Percentiles rank a stretch among this genome's conserved stretches.
These are phyloP conservation scores for Mangifera indica DNA, from an alignment of 345 rosid genomes.

Conservation along the genomic window DNA sequence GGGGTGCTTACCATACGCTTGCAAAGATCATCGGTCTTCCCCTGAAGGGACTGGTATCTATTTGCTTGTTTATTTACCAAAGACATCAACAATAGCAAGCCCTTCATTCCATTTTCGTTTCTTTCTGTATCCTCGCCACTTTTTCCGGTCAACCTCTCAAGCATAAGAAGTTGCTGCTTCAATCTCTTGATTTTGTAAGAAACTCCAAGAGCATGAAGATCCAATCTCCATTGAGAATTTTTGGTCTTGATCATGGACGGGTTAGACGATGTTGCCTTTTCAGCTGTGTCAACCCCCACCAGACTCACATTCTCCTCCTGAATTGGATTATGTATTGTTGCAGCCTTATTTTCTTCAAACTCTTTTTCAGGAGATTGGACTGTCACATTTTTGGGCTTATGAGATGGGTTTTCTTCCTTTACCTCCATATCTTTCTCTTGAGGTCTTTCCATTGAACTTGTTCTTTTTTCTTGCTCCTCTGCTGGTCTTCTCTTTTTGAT, in stretches of 20 bases:
- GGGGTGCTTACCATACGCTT: slow-evolving; percentile 66
- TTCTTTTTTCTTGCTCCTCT: slow-evolving; percentile 38
- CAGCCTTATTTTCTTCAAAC: slow-evolving; percentile 46
- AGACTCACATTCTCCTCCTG: slow-evolving; percentile 36
- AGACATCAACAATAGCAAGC: slow-evolving; percentile 50
- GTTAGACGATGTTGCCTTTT: slow-evolving; percentile 28
- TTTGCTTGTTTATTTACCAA: slow-evolving; percentile 72
- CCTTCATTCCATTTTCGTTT: slow-evolving; percentile 38
- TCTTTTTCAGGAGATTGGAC: slow-evolving; percentile 62
- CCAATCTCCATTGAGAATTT: slow-evolving; percentile 68
- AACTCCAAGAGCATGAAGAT: slow-evolving; percentile 90
- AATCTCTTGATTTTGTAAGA: slow-evolving; percentile 93
- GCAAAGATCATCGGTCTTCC: slow-evolving; percentile 79
- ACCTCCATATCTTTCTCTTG: slow-evolving; percentile 29
- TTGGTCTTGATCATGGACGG: slow-evolving; percentile 34
- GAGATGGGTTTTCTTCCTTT: slow-evolving; percentile 28
- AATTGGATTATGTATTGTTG: slow-evolving; percentile 14
- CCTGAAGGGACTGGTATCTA: slow-evolving; percentile 88
- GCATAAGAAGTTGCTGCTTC: slow-evolving; percentile 81
- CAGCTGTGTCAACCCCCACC: slow-evolving; percentile 20
- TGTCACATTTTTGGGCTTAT: slow-evolving; percentile 16
- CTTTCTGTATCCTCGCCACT: slow-evolving; percentile 36
- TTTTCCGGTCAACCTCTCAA: slow-evolving; percentile 74
- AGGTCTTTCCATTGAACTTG: slow-evolving; percentile 19
- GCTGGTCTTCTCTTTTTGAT: slow-evolving; percentile 33